Percentiles rank a stretch among this genome's conserved stretches.
Conservation (phyloP, 108 stramenopile genomes). For the Skeletonema tropicum region DNA sequence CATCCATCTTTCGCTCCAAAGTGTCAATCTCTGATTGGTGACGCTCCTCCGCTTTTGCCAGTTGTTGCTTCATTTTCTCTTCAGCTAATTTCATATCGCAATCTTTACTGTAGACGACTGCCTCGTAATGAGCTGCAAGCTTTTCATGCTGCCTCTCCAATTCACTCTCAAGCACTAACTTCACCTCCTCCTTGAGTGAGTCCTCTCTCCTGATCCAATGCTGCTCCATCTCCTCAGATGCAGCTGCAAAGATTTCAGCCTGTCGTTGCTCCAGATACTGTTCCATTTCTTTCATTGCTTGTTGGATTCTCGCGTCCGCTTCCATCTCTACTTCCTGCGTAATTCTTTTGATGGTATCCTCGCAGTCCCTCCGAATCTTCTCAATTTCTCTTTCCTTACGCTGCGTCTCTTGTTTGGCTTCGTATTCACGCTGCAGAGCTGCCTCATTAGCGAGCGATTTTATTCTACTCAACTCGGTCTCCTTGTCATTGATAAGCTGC, state of each 20-base stretch:
- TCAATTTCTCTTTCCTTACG: not conserved
- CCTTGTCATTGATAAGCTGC: slow-evolving; percentile 9
- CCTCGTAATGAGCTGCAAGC: not conserved
- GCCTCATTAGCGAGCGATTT: not conserved
- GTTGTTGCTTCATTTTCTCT: not conserved
- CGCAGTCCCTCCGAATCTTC: not conserved
- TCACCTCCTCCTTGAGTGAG: not conserved
- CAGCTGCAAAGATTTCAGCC: not conserved
- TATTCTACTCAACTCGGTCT: not conserved
- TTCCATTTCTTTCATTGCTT: not conserved
- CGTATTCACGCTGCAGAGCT: not conserved
- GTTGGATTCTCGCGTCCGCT: not conserved
- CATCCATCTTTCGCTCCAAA: not conserved
- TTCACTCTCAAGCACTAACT: not conserved
- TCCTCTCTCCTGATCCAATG: not conserved
- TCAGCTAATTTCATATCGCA: not conserved
- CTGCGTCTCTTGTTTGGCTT: not conserved
- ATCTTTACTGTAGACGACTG: not conserved
- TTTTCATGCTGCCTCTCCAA: not conserved
- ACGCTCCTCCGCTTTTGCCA: not conserved
- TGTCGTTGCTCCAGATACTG: not conserved
- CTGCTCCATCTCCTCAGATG: not conserved
- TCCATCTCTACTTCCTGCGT: not conserved
- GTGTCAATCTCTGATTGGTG: not conserved
- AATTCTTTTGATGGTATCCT: not conserved